Percentiles rank a stretch among this genome's conserved stretches.
These are phyloP conservation scores for Cercospora citrullina DNA, from an alignment of 2,329 filamentous ascomycete genomes.

Conservation along the genomic window DNA sequence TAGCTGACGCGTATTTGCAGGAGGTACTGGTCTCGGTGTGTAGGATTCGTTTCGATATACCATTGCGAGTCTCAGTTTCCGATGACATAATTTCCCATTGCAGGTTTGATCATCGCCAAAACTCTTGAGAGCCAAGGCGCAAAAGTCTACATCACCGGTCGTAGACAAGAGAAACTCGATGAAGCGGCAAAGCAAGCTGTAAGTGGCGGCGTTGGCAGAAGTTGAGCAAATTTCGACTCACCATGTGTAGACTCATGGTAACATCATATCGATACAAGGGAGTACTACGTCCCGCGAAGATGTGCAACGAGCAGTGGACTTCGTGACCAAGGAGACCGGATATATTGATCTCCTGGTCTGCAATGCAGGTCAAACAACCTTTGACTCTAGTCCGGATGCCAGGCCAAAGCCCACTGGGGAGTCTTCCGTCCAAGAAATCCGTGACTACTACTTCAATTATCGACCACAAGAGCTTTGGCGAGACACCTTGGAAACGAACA, in stretches of 20 bases:
- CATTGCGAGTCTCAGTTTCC: background rate
- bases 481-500: slow-evolving; percentile 46
- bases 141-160: slow-evolving; percentile 50
- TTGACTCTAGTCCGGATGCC: slow-evolving; percentile 34
- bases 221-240: background rate
- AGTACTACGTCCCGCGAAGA: slow-evolving; percentile 47
- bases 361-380: slow-evolving; percentile 49
- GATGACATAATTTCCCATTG: slow-evolving; percentile 13
- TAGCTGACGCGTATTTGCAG: slow-evolving; percentile 3
- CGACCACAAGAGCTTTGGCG: slow-evolving; percentile 49
- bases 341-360: slow-evolving; percentile 55
- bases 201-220: background rate
- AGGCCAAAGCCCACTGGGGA: slow-evolving; percentile 45
- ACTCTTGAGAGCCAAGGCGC: slow-evolving; percentile 45
- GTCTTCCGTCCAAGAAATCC: slow-evolving; percentile 32
- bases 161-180: slow-evolving; percentile 44
- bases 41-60: background rate
- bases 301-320: slow-evolving; percentile 44
- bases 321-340: slow-evolving; percentile 45
- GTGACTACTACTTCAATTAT: slow-evolving; percentile 45
- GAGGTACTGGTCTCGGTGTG: slow-evolving; percentile 12
- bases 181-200: slow-evolving; percentile 41
- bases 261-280: slow-evolving; percentile 46
- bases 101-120: slow-evolving; percentile 41
- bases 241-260: slow-evolving; percentile 31